Evolutionary conservation across 345 rosid genomes (phyloP).

Genomic region (Populus pruinosa): DNA sequence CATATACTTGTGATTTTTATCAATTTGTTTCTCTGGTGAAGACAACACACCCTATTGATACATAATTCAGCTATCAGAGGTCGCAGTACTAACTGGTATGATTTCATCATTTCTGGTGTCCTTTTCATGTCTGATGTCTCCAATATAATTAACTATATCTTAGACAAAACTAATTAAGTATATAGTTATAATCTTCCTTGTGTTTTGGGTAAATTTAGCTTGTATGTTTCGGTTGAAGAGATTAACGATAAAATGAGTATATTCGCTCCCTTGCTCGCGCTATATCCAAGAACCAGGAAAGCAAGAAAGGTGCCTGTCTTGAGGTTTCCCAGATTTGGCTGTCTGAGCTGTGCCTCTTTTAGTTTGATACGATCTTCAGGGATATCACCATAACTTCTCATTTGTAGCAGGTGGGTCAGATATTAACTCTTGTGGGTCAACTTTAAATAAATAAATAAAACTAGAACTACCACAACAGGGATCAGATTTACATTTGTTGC

Average conservation of each 20-base stretch:
- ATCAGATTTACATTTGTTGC: conserved; percentile 23
- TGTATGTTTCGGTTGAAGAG: too few relatives aligned
- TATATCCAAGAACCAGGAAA: not conserved
- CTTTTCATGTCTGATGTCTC: not conserved
- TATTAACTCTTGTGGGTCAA: conserved; percentile 28
- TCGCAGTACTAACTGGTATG: not conserved
- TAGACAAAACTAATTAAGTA: not conserved
- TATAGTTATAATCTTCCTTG: too few relatives aligned
- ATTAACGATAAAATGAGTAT: too few relatives aligned
- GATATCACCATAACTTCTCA: not conserved
- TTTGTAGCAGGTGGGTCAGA: conserved; percentile 22
- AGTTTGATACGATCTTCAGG: not conserved
- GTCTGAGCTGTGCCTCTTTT: not conserved
- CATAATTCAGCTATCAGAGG: not conserved
- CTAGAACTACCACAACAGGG: conserved; percentile 9
- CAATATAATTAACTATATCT: not conserved
- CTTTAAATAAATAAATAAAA: not conserved
- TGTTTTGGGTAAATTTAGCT: too few relatives aligned
- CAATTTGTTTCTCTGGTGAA: not conserved
- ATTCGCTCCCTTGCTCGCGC: not conserved
- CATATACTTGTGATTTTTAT: not conserved
- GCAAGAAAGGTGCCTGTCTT: not conserved
- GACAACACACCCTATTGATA: not conserved
- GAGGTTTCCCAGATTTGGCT: not conserved
- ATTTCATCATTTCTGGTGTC: not conserved